Evolutionary conservation across 2,329 filamentous ascomycete species (phyloP), one percentile per base, ranked within the genome.

Genomic region (Ophiosphaerella narmari): DNA sequence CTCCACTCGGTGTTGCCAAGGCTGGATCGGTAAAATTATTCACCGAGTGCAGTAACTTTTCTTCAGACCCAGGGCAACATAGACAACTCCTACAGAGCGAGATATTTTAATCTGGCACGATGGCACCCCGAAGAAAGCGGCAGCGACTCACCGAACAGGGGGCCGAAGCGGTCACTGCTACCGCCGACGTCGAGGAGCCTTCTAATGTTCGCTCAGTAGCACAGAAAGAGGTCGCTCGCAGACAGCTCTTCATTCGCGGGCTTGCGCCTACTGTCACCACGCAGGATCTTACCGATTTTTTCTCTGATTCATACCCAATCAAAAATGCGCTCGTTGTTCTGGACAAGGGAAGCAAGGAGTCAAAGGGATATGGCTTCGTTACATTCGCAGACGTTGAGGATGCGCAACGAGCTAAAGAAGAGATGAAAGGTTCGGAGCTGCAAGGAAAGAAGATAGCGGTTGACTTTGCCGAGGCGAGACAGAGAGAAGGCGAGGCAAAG

Each of bases 381-480:
- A 97, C 94, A 2, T 94, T 99, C 66, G 90, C 92, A 63, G 94
- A 99, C 70, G 84, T 89, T 26, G 92, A 97, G 59, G 94, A 99
- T 78, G 92, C 93, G 11, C 79, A 86, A 58, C 83, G 87, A 57
- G 95, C 94, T 14, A 83, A 89, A 68, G 83, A 87, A 49, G 88
- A 95, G 71, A 84, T 97, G 67, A 85, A 96, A 73, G 89, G 90
- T 55, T 81, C 88, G 39, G 77, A 85, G 23, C 84, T 96, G 62
- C 84, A 91, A 42, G 93, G 92, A 16, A 86, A 88, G 63, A 90
- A 88, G 57, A 86, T 99, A 65, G 86, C 86, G 50, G 84, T 97
- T 46, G 94, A 99, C 62, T 80, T 96, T 68, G 94, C 94, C 32
- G 89, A 97, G 74, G 86, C 89, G 4, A 85, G 95, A 73, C 86